These are phyloP conservation scores for Leccinum brunneo-olivaceum DNA, from an alignment of 1,284 basidiomycete genomes.

Conservation along the genomic window DNA sequence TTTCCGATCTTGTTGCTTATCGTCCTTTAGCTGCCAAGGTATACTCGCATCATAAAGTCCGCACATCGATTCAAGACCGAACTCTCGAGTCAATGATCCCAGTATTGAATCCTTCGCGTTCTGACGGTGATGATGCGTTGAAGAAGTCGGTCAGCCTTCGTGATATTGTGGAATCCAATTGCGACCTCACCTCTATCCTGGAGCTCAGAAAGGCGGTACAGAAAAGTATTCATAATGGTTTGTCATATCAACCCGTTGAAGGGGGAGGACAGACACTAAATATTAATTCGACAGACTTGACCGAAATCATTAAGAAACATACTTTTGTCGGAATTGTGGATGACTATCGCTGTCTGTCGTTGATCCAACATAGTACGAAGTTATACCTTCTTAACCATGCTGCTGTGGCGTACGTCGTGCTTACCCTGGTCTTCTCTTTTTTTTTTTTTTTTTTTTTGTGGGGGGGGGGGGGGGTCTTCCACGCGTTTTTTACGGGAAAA, in stretches of 20 bases:
- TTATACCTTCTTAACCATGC: slow-evolving; percentile 88
- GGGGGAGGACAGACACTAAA: neutral
- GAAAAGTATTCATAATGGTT: slow-evolving; percentile 67
- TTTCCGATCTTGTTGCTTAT: slow-evolving; percentile 5
- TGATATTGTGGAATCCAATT: slow-evolving; percentile 75
- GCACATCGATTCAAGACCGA: slow-evolving; percentile 81
- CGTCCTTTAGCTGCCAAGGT: slow-evolving; percentile 38
- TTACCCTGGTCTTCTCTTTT: neutral
- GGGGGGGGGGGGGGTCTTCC: too few species aligned
- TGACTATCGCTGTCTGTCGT: slow-evolving; percentile 61
- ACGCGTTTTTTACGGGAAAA: too few species aligned
- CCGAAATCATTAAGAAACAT: slow-evolving; percentile 81
- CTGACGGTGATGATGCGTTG: slow-evolving; percentile 20
- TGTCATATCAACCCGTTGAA: slow-evolving; percentile 22
- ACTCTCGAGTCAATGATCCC: slow-evolving; percentile 94
- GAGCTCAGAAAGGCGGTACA: slow-evolving; percentile 57
- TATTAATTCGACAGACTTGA: slow-evolving; percentile 53
- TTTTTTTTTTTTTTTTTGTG: too few species aligned
- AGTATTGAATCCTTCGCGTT: slow-evolving; percentile 42
- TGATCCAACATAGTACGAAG: slow-evolving; percentile 86
- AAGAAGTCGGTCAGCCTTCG: slow-evolving; percentile 31
- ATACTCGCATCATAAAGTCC: slow-evolving; percentile 84
- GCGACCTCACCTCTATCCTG: slow-evolving; percentile 74
- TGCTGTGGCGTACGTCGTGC: slow-evolving; percentile 59
- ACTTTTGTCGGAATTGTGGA: slow-evolving; percentile 94